Conservation (phyloP, 768 basidiomycete genomes). For the Paxillus ammoniavirescens region DNA sequence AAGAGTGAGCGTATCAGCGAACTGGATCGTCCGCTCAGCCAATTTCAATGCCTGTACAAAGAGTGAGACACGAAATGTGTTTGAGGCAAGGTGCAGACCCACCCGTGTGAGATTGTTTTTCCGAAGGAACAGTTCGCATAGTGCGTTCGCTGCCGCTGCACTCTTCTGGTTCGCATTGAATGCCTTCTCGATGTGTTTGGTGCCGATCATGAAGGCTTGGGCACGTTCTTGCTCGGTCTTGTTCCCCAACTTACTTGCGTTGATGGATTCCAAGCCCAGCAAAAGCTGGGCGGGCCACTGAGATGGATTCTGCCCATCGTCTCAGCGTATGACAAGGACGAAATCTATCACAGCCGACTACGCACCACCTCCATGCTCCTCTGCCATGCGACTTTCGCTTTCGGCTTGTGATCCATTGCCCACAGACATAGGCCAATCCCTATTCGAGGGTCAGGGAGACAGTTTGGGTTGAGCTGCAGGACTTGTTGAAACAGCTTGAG, state of each 20-base stretch:
- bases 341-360: conserved; percentile 5
- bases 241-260: conserved; percentile 75
- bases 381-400: conserved; percentile 89
- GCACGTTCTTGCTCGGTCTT: conserved; percentile 62
- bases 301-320: conserved; percentile 57
- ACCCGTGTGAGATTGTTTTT: conserved; percentile 67
- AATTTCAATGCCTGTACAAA: conserved; percentile 75
- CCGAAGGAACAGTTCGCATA: conserved; percentile 76
- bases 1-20: conserved; percentile 82
- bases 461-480: conserved; percentile 71
- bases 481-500: conserved; percentile 73
- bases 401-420: conserved; percentile 80
- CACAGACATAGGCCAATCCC: conserved; percentile 95
- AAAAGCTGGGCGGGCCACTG: conserved; percentile 81
- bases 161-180: conserved; percentile 75
- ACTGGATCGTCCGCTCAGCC: conserved; percentile 92
- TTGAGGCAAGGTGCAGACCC: conserved; percentile 12
- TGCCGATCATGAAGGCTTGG: conserved; percentile 59
- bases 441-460: conserved; percentile 89
- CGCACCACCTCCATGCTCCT: conserved; percentile 82
- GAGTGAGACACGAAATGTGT: neutral
- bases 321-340: neutral
- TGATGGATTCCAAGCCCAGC: conserved; percentile 83
- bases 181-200: conserved; percentile 69
- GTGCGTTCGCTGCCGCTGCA: conserved; percentile 79